These are phyloP conservation scores for Ulmus americana DNA, from an alignment of 331 rosid species.

Conservation along the genomic window DNA sequence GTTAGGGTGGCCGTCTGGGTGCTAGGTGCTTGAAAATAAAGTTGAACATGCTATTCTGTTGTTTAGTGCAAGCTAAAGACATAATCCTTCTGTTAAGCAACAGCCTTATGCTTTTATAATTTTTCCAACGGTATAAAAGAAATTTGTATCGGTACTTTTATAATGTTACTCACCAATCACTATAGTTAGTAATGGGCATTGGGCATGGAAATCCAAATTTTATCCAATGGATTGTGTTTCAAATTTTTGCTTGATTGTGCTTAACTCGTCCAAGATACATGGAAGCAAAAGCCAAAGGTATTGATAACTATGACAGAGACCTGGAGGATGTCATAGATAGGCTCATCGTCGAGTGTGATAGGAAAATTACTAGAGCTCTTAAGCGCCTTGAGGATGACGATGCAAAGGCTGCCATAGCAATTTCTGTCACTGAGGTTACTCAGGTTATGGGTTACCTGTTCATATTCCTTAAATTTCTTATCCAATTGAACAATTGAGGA, in stretches of 20 bases:
- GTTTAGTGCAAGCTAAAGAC: too few species aligned
- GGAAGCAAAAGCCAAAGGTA: conserved; percentile 71
- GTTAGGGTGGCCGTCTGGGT: neutral
- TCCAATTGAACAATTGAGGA: neutral
- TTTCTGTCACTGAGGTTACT: conserved; percentile 93
- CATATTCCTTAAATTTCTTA: neutral
- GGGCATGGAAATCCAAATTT: neutral
- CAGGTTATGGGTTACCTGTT: conserved; percentile 39
- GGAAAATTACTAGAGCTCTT: conserved; percentile 86
- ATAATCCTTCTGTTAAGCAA: too few species aligned
- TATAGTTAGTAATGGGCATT: neutral
- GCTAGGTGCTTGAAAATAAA: neutral
- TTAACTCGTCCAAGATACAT: conserved; percentile 71
- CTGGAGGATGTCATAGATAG: conserved; percentile 94
- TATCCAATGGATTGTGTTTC: neutral
- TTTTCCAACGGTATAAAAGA: too few species aligned
- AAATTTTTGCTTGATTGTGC: conserved; percentile 7
- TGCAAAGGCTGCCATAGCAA: conserved; percentile 97
- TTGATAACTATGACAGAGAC: conserved; percentile 79
- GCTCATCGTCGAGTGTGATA: conserved; percentile 92
- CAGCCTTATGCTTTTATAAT: too few species aligned
- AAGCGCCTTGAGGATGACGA: conserved; percentile 98
- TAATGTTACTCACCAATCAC: too few species aligned
- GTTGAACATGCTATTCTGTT: neutral
- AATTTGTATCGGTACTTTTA: too few species aligned